Evolutionary conservation across 2,329 filamentous ascomycete species (phyloP), one percentile per base, ranked within the genome.

Genomic region (Phialophora tarda): DNA sequence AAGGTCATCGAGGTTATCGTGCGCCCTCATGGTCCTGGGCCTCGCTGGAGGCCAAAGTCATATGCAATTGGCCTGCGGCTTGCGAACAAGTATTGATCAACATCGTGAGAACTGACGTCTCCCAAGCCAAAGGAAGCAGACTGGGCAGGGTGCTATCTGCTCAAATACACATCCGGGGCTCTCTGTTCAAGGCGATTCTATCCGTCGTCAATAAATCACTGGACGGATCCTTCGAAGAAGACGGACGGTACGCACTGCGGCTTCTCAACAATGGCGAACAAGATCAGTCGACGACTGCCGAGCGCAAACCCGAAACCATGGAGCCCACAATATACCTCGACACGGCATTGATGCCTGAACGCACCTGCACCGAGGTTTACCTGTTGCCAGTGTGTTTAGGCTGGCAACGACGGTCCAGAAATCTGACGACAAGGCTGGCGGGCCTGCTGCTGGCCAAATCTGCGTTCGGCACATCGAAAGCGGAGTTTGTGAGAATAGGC

Each of bases 21-120:
- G 58, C 58, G n/a, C 58, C 58, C 4, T 50, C 41, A 28, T 60
- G 58, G 58, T 60, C 58, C 4, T 60, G 58, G 58, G 58, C 58
- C 7, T 60, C 58, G 2, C n/a, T 60, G 21, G 58, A 60, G n/a
- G 58, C 58, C 44, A 50, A 51, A 23, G 28, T 60, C 26, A 60
- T 51, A 41, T 60, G 58, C 41, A 60, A 60, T 32, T 60, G 58
- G 58, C 58, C 58, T 26, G 58, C 28, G 24, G 24, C 30, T 21
- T 51, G 58, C 28, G 58, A 38, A 4, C 17, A 51, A 44, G 30
- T 60, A 10, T 26, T 60, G 41, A 51, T 60, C 4, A 32, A 60
- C 28, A 51, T 60, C 26, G 5, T 60, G 24, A 51, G 32, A 12
- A 60, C 58, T 1, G 12, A 32, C 14, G n/a, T 60, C 23, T 24